Conservation (phyloP, 2,329 filamentous ascomycete genomes). For the Helicocarpus griseus region DNA sequence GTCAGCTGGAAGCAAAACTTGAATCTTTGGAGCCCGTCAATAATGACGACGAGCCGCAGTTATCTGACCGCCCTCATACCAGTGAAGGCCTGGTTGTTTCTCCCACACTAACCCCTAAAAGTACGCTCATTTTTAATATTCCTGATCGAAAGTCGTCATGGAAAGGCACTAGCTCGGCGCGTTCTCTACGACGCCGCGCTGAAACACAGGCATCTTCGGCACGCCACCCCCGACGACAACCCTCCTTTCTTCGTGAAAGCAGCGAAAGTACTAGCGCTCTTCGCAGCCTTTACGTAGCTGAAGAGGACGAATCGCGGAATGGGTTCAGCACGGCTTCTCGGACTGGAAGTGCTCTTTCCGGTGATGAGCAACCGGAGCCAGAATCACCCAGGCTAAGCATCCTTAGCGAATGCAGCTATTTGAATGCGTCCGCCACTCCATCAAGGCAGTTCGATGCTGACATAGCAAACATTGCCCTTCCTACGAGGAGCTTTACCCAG, state of each 20-base stretch:
- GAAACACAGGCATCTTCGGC: constrained; percentile 17
- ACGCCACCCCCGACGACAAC: constrained; percentile 20
- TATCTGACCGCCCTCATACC: constrained; percentile 19
- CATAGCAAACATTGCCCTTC: neutral
- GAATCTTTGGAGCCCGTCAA: constrained; percentile 19
- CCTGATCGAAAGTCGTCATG: constrained; percentile 32
- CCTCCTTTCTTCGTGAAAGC: constrained; percentile 31
- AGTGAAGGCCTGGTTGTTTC: constrained; percentile 15
- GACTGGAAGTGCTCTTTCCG: constrained; percentile 28
- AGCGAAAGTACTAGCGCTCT: constrained; percentile 29
- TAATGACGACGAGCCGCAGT: constrained; percentile 12
- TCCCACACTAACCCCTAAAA: constrained; percentile 20
- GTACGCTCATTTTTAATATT: constrained; percentile 22
- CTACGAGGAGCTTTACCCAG: constrained; percentile 14
- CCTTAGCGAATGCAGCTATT: constrained; percentile 36
- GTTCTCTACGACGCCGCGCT: constrained; percentile 9
- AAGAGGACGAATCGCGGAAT: constrained; percentile 20
- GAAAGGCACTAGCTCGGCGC: constrained; percentile 16
- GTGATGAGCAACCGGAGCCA: constrained; percentile 24
- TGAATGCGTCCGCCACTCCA: constrained; percentile 23
- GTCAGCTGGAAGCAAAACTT: constrained; percentile 32
- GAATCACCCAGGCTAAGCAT: constrained; percentile 34
- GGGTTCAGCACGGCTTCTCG: constrained; percentile 24
- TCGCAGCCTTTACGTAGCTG: constrained; percentile 28
- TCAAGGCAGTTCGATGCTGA: constrained; percentile 11